These are phyloP conservation scores for Tetraselmis chui DNA, from an alignment of 139 green algal species.

Conservation along the genomic window DNA sequence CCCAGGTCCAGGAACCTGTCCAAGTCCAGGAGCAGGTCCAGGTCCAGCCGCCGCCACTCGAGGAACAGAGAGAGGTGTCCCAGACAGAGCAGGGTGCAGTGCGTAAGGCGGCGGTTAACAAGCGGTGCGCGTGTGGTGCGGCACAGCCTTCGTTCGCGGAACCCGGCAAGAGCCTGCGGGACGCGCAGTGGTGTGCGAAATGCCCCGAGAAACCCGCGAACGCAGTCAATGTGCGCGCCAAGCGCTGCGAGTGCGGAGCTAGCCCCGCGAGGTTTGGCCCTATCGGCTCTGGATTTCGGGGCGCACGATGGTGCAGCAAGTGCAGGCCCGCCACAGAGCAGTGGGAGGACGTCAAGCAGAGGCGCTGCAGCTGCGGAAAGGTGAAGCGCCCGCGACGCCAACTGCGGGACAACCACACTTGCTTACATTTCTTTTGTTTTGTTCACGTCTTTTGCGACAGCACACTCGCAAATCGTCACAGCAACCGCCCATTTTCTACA, in stretches of 20 bases:
- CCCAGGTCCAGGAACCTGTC: too few species aligned
- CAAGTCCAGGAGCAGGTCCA: too few species aligned
- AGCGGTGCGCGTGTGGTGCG: neutral
- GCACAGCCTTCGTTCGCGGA: neutral
- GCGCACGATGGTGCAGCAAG: neutral
- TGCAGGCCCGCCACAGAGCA: neutral
- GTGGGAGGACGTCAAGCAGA: neutral
- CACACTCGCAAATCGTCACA: too few species aligned
- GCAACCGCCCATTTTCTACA: too few species aligned
- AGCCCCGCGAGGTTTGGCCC: neutral
- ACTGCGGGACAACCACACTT: too few species aligned
- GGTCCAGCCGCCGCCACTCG: too few species aligned
- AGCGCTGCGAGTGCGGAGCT: neutral
- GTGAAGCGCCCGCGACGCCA: neutral
- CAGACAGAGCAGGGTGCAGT: too few species aligned
- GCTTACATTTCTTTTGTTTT: too few species aligned
- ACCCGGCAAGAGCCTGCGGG: neutral
- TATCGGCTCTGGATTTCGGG: neutral
- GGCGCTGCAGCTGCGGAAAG: neutral
- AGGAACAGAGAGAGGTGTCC: too few species aligned
- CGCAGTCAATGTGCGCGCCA: neutral
- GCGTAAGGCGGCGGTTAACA: too few species aligned
- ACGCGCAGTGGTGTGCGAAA: neutral
- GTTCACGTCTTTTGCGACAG: too few species aligned
- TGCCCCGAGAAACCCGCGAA: neutral